Evolutionary conservation across 2,329 filamentous ascomycete species (phyloP).

Genomic region (Ophiostoma angusticollis): DNA sequence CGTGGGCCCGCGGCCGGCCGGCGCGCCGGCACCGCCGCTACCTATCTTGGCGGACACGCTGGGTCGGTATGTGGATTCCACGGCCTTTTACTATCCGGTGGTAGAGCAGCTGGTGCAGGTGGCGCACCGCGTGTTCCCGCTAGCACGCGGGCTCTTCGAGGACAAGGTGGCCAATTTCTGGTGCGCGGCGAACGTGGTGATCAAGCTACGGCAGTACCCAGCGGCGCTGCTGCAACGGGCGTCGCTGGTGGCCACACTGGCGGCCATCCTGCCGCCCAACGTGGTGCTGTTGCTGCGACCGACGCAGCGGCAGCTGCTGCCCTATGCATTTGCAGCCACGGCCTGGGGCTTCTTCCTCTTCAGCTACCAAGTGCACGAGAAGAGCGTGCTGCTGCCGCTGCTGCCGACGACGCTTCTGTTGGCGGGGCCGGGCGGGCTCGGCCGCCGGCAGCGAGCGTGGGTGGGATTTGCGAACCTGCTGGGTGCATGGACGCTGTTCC

Average conservation of each 20-base stretch:
- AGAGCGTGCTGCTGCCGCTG: conserved; percentile 84
- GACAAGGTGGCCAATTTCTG: conserved; percentile 98
- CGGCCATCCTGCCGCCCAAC: conserved; percentile 67
- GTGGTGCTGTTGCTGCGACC: conserved; percentile 68
- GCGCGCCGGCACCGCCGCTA: conserved; percentile 47
- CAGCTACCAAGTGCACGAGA: conserved; percentile 97
- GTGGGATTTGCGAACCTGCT: conserved; percentile 91
- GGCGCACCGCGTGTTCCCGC: conserved; percentile 88
- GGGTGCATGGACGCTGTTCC: conserved; percentile 87
- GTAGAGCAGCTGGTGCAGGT: conserved; percentile 71
- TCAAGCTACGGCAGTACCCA: conserved; percentile 73
- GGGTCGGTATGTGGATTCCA: conserved; percentile 44
- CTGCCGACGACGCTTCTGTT: conserved; percentile 87
- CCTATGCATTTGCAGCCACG: conserved; percentile 66
- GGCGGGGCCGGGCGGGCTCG: conserved; percentile 63
- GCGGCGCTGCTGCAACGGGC: conserved; percentile 58
- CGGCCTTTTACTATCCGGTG: conserved; percentile 60
- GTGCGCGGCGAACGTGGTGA: conserved; percentile 80
- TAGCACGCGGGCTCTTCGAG: conserved; percentile 90
- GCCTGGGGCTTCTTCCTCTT: conserved; percentile 98
- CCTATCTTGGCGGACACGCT: conserved; percentile 45
- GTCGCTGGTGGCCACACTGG: conserved; percentile 61
- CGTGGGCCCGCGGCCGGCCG: conserved; percentile 45
- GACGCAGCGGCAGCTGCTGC: conserved; percentile 61
- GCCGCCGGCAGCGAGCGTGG: conserved; percentile 69